Conservation (phyloP, 179 eudicot species). For the Dionaea muscipula region DNA sequence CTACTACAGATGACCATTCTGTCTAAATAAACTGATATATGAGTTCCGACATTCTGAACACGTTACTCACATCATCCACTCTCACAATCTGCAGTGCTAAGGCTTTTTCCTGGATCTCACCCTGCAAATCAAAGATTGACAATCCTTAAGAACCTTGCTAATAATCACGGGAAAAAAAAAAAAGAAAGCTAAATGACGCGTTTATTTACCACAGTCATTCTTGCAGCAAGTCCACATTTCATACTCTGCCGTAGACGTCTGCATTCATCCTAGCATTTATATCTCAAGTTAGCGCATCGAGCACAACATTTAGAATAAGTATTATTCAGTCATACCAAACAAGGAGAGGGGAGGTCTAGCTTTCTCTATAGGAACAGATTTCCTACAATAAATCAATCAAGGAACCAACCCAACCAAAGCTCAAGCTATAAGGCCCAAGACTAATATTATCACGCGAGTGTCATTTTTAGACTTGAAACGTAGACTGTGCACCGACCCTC, state of each 20-base stretch:
- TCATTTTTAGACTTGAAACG: too few species aligned
- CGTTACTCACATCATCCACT: conserved; percentile 65
- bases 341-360: too few species aligned
- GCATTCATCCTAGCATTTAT: conserved; percentile 74
- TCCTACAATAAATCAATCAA: too few species aligned
- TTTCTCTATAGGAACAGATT: too few species aligned
- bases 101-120: conserved; percentile 83
- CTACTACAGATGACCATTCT: background rate
- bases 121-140: conserved; percentile 32
- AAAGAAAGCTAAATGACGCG: background rate
- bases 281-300: conserved; percentile 21
- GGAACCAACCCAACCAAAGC: too few species aligned
- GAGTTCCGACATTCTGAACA: background rate
- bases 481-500: too few species aligned
- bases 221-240: conserved; percentile 68
- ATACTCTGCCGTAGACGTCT: conserved; percentile 90
- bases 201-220: conserved; percentile 73
- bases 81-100: conserved; percentile 54
- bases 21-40: background rate
- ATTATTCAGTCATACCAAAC: background rate
- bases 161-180: background rate
- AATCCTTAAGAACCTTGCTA: background rate
- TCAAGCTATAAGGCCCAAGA: too few species aligned
- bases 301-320: background rate
- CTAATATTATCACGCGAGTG: too few species aligned